phyloP scores from a whole-genome alignment of 306 rosid species.

The Cicer yamashitae region DNA sequence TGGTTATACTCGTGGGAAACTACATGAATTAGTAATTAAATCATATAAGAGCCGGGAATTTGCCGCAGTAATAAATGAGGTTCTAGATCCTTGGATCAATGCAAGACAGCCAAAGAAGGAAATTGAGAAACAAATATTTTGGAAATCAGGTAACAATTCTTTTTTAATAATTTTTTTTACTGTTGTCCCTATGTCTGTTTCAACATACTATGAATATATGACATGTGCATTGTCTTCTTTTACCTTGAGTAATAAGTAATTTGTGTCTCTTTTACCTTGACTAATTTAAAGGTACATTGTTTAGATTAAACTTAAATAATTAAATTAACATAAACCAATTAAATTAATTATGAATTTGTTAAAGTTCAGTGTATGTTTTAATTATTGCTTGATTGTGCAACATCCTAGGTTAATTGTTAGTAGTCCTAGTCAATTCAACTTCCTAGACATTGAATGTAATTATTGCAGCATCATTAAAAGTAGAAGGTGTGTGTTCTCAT shows the following conservation, averaged over 20 bases:
- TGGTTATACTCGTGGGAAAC: constrained; percentile 90
- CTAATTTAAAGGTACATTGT: constrained; percentile 4
- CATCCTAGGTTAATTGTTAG: too few relatives aligned
- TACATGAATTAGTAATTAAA: constrained; percentile 92
- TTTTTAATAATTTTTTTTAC: neutral
- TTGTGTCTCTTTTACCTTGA: constrained; percentile 24
- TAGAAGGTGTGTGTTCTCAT: too few relatives aligned
- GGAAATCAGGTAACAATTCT: constrained; percentile 75
- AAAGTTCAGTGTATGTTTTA: too few relatives aligned
- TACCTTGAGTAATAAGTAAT: neutral
- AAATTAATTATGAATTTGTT: too few relatives aligned
- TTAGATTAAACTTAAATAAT: neutral
- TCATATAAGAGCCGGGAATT: constrained; percentile 95
- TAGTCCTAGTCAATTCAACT: too few relatives aligned
- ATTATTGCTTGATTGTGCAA: too few relatives aligned
- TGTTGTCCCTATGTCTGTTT: neutral
- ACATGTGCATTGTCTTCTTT: constrained; percentile 10
- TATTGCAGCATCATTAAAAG: too few relatives aligned
- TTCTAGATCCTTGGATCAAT: constrained; percentile 96
- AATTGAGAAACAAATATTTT: constrained; percentile 70
- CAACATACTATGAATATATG: constrained; percentile 17
- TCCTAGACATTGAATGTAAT: too few relatives aligned
- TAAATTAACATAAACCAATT: too few relatives aligned
- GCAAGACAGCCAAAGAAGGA: constrained; percentile 95
- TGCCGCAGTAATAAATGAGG: constrained; percentile 92